These are phyloP conservation scores for Russula vinacea DNA, from an alignment of 768 basidiomycete genomes.

Conservation along the genomic window DNA sequence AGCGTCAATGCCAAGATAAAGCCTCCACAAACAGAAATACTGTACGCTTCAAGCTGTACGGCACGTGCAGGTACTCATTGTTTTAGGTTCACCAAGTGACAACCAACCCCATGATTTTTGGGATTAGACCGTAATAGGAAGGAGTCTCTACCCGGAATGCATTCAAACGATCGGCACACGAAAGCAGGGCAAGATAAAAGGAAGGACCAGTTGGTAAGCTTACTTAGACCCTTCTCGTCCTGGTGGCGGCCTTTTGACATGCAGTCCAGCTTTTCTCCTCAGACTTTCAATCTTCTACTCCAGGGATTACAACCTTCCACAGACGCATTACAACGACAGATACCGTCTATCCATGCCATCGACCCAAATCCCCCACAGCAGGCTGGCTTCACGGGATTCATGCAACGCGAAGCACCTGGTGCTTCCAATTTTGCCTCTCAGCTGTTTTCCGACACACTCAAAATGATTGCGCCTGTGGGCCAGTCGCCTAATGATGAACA, in stretches of 20 bases:
- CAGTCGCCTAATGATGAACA: slow-evolving; percentile 52
- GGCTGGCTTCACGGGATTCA: slow-evolving; percentile 4
- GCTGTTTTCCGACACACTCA: slow-evolving; percentile 27
- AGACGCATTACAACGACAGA: slow-evolving; percentile 3
- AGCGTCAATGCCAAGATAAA: no score
- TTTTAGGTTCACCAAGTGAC: no score
- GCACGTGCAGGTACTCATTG: no score
- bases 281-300: slow-evolving; percentile 10
- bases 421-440: slow-evolving; percentile 5
- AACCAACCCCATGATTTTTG: no score
- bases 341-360: slow-evolving; percentile 3
- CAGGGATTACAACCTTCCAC: slow-evolving; percentile 9
- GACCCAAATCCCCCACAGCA: slow-evolving; percentile 3
- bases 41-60: no score
- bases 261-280: slow-evolving; percentile 8
- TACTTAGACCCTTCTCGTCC: neutral
- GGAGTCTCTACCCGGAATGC: no score
- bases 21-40: no score
- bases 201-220: no score
- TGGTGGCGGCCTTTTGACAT: neutral
- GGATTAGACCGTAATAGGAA: no score
- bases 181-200: no score
- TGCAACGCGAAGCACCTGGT: slow-evolving; percentile 15
- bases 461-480: slow-evolving; percentile 52
- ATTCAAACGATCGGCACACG: no score